Evolutionary conservation across 2,329 filamentous ascomycete species (phyloP).

Genomic region (Pleoardoris graminearum): DNA sequence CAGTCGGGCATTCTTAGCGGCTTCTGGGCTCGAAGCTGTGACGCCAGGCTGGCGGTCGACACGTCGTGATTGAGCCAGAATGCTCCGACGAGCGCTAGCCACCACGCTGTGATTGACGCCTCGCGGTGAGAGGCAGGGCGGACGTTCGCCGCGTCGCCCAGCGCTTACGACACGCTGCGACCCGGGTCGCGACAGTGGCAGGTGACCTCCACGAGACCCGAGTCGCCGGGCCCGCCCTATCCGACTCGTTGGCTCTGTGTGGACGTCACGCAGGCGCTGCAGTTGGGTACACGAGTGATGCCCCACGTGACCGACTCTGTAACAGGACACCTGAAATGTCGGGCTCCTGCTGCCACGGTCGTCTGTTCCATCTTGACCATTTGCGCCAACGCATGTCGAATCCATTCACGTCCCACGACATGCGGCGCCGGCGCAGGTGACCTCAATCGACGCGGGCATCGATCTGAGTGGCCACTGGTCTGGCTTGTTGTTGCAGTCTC

Average conservation of each 20-base stretch:
- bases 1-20: slow-evolving; percentile 42
- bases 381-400: neutral
- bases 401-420: neutral
- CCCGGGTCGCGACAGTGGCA: neutral
- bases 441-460: neutral
- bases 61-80: slow-evolving; percentile 34
- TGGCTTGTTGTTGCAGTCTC: neutral
- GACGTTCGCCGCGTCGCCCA: slow-evolving; percentile 13
- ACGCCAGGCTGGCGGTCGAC: slow-evolving; percentile 24
- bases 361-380: neutral
- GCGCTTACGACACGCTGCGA: slow-evolving; percentile 12
- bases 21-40: slow-evolving; percentile 28
- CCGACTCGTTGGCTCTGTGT: neutral
- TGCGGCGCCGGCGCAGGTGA: neutral
- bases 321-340: neutral
- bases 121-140: neutral
- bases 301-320: neutral
- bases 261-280: neutral
- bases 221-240: slow-evolving; percentile 1
- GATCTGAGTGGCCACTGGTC: neutral
- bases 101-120: slow-evolving; percentile 15
- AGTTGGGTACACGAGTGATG: neutral
- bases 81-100: slow-evolving; percentile 29
- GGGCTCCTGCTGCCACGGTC: neutral
- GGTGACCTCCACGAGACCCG: slow-evolving; percentile 7